Conservation (phyloP, 192 early-diverging fungal genomes). For the Kappamyces sp. region DNA sequence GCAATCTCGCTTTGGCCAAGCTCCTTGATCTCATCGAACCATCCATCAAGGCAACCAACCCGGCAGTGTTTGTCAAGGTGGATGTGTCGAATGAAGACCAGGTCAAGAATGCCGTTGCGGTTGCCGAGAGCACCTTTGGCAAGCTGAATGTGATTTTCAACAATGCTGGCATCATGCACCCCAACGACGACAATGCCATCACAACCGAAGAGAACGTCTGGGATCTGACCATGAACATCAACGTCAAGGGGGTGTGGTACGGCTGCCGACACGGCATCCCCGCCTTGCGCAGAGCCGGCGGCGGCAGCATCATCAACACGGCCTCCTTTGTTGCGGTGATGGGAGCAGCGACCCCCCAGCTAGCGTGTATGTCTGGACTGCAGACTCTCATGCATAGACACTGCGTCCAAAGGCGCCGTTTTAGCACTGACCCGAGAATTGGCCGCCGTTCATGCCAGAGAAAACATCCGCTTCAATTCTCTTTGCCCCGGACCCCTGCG, state of each 20-base stretch:
- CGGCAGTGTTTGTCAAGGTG: slow-evolving; percentile 56
- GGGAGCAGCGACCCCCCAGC: slow-evolving; percentile 77
- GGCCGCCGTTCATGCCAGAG: slow-evolving; percentile 76
- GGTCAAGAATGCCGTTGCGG: slow-evolving; percentile 59
- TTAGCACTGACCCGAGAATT: slow-evolving; percentile 80
- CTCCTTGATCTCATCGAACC: slow-evolving; percentile 41
- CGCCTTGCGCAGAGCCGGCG: slow-evolving; percentile 65
- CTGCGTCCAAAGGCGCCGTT: slow-evolving; percentile 82
- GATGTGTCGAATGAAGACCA: slow-evolving; percentile 72
- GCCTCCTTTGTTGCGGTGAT: slow-evolving; percentile 73
- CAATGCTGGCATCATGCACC: slow-evolving; percentile 82
- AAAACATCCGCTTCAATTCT: slow-evolving; percentile 79
- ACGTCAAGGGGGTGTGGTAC: slow-evolving; percentile 86
- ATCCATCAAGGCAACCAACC: slow-evolving; percentile 6
- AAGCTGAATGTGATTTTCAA: slow-evolving; percentile 79
- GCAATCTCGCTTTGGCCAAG: slow-evolving; percentile 43
- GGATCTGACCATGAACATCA: slow-evolving; percentile 71
- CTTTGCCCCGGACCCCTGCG: slow-evolving; percentile 76
- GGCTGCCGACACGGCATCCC: slow-evolving; percentile 78
- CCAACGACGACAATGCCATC: slow-evolving; percentile 69
- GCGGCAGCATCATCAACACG: slow-evolving; percentile 79
- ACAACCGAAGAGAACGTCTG: slow-evolving; percentile 72
- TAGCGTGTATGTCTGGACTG: slow-evolving; percentile 58
- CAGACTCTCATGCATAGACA: slow-evolving; percentile 43
- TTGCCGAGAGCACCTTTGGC: slow-evolving; percentile 62